These are phyloP conservation scores for Aspergillus affinis DNA, from an alignment of 495 filamentous ascomycete species.

Conservation along the genomic window DNA sequence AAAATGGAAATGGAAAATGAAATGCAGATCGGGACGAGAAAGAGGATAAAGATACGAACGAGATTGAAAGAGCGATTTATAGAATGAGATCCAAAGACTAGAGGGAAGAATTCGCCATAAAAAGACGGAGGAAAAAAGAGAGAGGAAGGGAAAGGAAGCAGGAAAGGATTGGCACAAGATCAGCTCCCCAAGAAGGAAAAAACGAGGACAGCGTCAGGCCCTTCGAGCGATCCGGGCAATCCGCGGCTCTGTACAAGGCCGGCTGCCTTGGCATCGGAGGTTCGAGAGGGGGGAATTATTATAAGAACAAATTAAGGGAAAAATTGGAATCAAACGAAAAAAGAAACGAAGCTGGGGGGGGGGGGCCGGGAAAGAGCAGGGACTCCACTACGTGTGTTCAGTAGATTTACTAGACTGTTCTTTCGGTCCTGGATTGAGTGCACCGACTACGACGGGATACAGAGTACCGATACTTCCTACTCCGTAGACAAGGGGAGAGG, in stretches of 20 bases:
- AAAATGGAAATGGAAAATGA: background rate
- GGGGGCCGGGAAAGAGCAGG: too few species aligned
- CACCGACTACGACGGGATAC: too few species aligned
- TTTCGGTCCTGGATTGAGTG: too few species aligned
- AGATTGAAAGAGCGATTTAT: background rate
- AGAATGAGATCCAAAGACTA: background rate
- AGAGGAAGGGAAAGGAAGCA: background rate
- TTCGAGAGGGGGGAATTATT: background rate
- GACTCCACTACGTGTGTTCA: too few species aligned
- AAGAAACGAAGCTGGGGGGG: background rate
- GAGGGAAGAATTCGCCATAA: background rate
- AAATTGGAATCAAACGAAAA: too few species aligned
- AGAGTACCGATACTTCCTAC: too few species aligned
- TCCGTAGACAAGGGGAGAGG: too few species aligned
- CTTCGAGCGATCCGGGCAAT: conserved; percentile 4
- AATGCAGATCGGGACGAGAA: background rate
- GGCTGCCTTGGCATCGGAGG: background rate
- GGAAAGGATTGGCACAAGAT: background rate
- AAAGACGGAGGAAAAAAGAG: background rate
- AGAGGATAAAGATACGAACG: background rate
- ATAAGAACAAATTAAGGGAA: background rate
- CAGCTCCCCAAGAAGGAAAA: background rate
- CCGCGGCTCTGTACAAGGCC: background rate
- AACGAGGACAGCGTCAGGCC: background rate
- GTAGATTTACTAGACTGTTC: too few species aligned